A percentile compares a stretch with the other conserved stretches of the same genome.
These are phyloP conservation scores for Ceratocystis ficicola DNA, from an alignment of 2,329 filamentous ascomycete species.

Conservation along the genomic window DNA sequence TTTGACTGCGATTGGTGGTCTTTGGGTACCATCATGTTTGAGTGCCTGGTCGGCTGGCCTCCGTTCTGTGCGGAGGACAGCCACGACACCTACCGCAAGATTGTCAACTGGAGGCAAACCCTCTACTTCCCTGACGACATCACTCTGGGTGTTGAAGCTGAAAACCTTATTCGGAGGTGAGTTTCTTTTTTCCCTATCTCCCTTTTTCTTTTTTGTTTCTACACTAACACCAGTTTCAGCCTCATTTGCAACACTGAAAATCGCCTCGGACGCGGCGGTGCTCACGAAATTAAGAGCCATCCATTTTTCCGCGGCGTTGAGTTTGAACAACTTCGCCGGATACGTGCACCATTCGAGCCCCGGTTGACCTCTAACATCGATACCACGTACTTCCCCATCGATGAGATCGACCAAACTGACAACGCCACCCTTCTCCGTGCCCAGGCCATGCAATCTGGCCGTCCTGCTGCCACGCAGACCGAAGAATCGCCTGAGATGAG, in stretches of 20 bases:
- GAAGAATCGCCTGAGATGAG: constrained; percentile 77
- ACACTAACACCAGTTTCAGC: constrained; percentile 35
- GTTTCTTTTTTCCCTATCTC: constrained; percentile 26
- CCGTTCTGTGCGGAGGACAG: constrained; percentile 90
- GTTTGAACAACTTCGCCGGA: constrained; percentile 82
- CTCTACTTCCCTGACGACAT: constrained; percentile 96
- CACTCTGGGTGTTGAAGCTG: constrained; percentile 72
- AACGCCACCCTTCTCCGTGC: constrained; percentile 78
- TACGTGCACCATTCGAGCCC: constrained; percentile 91
- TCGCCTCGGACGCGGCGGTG: constrained; percentile 75
- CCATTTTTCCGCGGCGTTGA: constrained; percentile 94
- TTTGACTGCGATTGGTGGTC: constrained; percentile 77
- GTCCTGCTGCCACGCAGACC: constrained; percentile 31
- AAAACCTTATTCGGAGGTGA: constrained; percentile 84
- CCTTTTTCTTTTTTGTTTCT: neutral
- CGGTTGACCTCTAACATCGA: constrained; percentile 87
- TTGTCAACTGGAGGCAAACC: constrained; percentile 93
- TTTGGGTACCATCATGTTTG: constrained; percentile 74
- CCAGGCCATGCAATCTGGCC: constrained; percentile 60
- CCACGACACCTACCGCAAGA: constrained; percentile 97
- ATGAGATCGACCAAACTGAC: constrained; percentile 95
- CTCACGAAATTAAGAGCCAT: constrained; percentile 85
- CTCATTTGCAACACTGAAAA: constrained; percentile 90
- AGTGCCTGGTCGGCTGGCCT: constrained; percentile 71
- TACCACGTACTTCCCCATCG: constrained; percentile 95